A percentile compares a stretch with the other conserved stretches of the same genome.
Evolutionary conservation across 2,329 filamentous ascomycete genomes (phyloP).

Genomic region (Fusarium pseudocircinatum): DNA sequence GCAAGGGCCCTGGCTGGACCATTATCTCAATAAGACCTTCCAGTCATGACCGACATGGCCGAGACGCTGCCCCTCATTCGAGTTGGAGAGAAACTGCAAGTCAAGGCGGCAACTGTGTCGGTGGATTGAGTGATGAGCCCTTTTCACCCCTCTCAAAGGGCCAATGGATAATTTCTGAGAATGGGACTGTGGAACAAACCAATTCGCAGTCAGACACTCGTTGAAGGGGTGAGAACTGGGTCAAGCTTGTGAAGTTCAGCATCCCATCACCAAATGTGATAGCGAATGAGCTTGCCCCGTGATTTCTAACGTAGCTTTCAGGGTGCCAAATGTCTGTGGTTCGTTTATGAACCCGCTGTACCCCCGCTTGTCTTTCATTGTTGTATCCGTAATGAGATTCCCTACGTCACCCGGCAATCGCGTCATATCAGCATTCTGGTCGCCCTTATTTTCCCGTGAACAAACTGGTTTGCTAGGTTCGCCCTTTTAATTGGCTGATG

Average conservation of each 20-base stretch:
- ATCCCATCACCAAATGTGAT: constrained; percentile 9
- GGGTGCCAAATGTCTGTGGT: constrained; percentile 4
- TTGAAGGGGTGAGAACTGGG: not conserved
- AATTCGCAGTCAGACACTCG: constrained; percentile 14
- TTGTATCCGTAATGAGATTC: constrained; percentile 24
- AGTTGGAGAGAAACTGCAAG: constrained; percentile 3
- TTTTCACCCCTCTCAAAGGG: constrained; percentile 3
- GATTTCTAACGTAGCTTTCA: constrained; percentile 16
- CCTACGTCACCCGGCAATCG: constrained; percentile 41
- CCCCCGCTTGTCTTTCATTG: constrained; percentile 25
- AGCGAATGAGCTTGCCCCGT: constrained; percentile 13
- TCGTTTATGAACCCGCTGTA: constrained; percentile 11
- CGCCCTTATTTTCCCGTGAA: constrained; percentile 23
- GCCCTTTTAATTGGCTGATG: not conserved
- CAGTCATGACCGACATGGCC: constrained; percentile 22
- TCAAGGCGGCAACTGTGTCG: constrained; percentile 12
- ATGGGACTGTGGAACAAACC: constrained; percentile 1
- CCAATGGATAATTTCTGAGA: constrained; percentile 3
- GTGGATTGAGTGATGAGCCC: constrained; percentile 12
- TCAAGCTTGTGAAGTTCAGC: constrained; percentile 4
- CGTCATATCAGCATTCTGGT: constrained; percentile 28
- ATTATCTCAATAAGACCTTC: constrained; percentile 16
- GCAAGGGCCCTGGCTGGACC: constrained; percentile 14
- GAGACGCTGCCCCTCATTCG: constrained; percentile 26
- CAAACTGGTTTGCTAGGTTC: constrained; percentile 12